Evolutionary conservation across 2,329 filamentous ascomycete genomes (phyloP).

Genomic region (Alternaria atra): DNA sequence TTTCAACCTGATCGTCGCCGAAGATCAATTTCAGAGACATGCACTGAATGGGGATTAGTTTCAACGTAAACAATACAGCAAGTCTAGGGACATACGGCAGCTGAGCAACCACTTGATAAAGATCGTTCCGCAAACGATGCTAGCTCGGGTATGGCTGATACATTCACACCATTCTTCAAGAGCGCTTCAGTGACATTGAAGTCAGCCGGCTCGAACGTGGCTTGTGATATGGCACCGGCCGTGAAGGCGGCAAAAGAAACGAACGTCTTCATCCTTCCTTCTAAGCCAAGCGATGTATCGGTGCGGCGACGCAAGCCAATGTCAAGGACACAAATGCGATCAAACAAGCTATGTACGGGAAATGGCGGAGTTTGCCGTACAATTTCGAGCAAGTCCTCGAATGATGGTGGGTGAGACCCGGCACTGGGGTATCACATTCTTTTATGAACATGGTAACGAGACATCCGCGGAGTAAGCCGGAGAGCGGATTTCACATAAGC

Average conservation of each 20-base stretch:
- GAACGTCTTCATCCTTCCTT: slow-evolving; percentile 6
- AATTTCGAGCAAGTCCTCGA: not conserved
- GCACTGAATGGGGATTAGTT: slow-evolving; percentile 25
- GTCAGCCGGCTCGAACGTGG: slow-evolving; percentile 20
- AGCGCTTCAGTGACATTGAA: slow-evolving; percentile 34
- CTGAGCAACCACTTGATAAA: slow-evolving; percentile 17
- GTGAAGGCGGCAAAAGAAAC: slow-evolving; percentile 5
- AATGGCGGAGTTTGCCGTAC: not conserved
- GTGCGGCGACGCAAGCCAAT: not conserved
- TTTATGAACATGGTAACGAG: not conserved
- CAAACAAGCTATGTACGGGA: not conserved
- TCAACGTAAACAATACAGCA: not conserved
- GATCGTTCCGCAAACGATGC: slow-evolving; percentile 1
- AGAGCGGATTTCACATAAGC: not conserved
- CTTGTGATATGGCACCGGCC: slow-evolving; percentile 2
- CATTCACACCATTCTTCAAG: slow-evolving; percentile 28
- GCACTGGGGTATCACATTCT: not conserved
- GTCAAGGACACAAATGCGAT: not conserved
- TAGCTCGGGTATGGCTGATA: slow-evolving; percentile 23
- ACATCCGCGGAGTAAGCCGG: not conserved
- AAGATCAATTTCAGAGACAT: slow-evolving; percentile 29
- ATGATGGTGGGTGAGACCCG: not conserved
- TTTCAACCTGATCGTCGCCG: slow-evolving; percentile 21
- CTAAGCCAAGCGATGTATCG: no score
- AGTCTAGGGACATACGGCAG: slow-evolving; percentile 25